These are phyloP conservation scores for Paspalum vaginatum DNA, from an alignment of 176 grass and related monocot genomes.

Conservation along the genomic window DNA sequence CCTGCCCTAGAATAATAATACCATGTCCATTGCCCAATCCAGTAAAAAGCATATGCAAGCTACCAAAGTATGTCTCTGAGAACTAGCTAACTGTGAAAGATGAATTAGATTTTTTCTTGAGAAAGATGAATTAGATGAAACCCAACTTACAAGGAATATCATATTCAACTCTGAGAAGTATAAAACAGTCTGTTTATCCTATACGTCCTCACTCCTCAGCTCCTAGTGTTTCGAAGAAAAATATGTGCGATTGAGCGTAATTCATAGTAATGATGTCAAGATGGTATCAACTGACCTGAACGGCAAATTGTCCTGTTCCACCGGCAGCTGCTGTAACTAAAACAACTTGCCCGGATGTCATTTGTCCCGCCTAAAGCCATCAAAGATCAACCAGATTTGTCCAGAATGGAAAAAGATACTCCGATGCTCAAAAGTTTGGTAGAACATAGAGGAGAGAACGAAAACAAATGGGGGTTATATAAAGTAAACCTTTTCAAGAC, in stretches of 20 bases:
- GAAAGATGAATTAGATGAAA: conserved; percentile 12
- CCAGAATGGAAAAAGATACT: conserved; percentile 27
- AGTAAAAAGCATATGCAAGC: conserved; percentile 17
- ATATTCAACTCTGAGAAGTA: conserved; percentile 20
- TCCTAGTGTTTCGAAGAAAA: too few relatives aligned
- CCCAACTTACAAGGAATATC: conserved; percentile 16
- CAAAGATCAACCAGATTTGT: conserved; percentile 24
- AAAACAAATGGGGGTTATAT: conserved; percentile 23
- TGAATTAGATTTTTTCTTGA: too few relatives aligned
- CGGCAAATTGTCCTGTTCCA: conserved; percentile 98
- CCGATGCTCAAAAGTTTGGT: neutral
- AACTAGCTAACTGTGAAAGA: conserved; percentile 24
- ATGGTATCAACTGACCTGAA: conserved; percentile 67
- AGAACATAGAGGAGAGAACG: conserved; percentile 22
- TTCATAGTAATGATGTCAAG: conserved; percentile 24
- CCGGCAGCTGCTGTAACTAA: conserved; percentile 96
- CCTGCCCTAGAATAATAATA: conserved; percentile 27
- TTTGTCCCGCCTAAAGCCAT: conserved; percentile 75
- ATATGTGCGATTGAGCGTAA: conserved; percentile 8
- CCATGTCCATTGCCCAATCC: conserved; percentile 6
- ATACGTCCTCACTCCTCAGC: conserved; percentile 4
- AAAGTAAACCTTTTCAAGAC: conserved; percentile 84
- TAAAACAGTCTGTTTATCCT: conserved; percentile 9
- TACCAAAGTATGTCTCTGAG: conserved; percentile 15
- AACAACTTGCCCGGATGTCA: conserved; percentile 80